Evolutionary conservation across 805 yeast species (phyloP), one percentile per base, ranked within the genome.

Genomic region (Ogataea paradorogensis): DNA sequence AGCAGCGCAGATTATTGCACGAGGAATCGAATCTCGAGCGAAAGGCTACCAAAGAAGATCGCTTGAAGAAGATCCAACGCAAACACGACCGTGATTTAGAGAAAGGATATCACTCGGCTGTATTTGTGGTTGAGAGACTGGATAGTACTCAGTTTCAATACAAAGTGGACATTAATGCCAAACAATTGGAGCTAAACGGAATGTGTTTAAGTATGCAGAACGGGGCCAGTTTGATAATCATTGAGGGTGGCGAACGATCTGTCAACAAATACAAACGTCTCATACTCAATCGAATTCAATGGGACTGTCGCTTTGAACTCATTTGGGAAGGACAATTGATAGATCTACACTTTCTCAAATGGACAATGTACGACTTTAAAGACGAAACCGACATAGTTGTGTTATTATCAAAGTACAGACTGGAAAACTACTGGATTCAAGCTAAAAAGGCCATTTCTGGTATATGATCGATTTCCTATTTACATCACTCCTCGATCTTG

Each of bases 151-250:
- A 81, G 46, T 85, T 86, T 48, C 63, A 74, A 32, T 89, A 68
- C 62, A 85, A 89, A 54, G 73, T 90, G 7, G 90, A 87, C 52
- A 76, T 74, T 45, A 88, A 88, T 59, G 95, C 96, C 1, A 78
- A 78, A 47, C 91, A 91, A 56, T 58, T 78, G 33, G 73, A 67
- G 2, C 61, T 90, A 18, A 69, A 67, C 2, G 99, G 99, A 0
- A 67, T 78, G 18, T 71, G 81, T 42, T 52, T 82, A 3, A 57
- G 69, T 2, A 58, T 73, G 15, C 64, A 70, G 2, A 55, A 53
- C 9, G 68, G 67, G 0, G 72, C 77, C 45, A 76, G 76, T 27
- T 53, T 90, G 28, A 71, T 91, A 0, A 67, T 91, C 2, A 82
- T 78, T 1, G 91, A 86, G 51, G 97, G 97, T 0, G 81, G 84